Conservation (phyloP, 1,139 yeast genomes). For the Geotrichum cucujoidarum region DNA sequence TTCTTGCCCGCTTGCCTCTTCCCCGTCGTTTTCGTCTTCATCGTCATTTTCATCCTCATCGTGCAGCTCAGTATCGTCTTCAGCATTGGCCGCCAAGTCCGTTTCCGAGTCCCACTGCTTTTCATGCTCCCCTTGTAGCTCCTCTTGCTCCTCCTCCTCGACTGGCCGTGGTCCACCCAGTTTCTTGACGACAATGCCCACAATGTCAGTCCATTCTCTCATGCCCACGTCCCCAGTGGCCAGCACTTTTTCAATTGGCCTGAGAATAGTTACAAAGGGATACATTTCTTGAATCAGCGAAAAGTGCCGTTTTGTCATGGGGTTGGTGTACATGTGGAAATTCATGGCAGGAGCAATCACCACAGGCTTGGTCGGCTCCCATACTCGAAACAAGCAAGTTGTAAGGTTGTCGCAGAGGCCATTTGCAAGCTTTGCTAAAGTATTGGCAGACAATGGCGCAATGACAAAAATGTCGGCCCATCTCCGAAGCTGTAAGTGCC, state of each 20-base stretch:
- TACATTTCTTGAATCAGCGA: slow-evolving; percentile 54
- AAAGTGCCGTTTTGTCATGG: slow-evolving; percentile 81
- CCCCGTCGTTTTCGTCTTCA: slow-evolving; percentile 4
- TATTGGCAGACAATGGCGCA: slow-evolving; percentile 92
- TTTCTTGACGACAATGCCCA: slow-evolving; percentile 60
- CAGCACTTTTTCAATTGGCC: slow-evolving; percentile 88
- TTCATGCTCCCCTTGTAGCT: slow-evolving; percentile 1
- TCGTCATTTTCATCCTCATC: slow-evolving; percentile 3
- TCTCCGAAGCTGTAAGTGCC: slow-evolving; percentile 82
- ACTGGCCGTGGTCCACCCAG: slow-evolving; percentile 36
- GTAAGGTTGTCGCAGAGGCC: slow-evolving; percentile 85
- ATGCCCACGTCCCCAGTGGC: slow-evolving; percentile 95
- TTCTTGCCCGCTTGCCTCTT: slow-evolving; percentile 7
- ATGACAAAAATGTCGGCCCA: slow-evolving; percentile 94
- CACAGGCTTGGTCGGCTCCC: slow-evolving; percentile 84
- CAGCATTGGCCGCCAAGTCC: not conserved
- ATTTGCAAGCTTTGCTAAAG: slow-evolving; percentile 82
- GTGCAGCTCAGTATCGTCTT: not conserved
- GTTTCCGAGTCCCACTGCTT: slow-evolving; percentile 1
- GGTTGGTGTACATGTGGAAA: slow-evolving; percentile 91
- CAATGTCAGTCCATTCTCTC: slow-evolving; percentile 91
- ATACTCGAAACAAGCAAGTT: slow-evolving; percentile 76
- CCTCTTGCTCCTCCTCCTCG: slow-evolving; percentile 30
- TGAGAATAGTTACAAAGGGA: slow-evolving; percentile 71
- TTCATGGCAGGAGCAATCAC: slow-evolving; percentile 96